phyloP scores from a whole-genome alignment of 2,329 filamentous ascomycete species.

The Neobulgaria alba region DNA sequence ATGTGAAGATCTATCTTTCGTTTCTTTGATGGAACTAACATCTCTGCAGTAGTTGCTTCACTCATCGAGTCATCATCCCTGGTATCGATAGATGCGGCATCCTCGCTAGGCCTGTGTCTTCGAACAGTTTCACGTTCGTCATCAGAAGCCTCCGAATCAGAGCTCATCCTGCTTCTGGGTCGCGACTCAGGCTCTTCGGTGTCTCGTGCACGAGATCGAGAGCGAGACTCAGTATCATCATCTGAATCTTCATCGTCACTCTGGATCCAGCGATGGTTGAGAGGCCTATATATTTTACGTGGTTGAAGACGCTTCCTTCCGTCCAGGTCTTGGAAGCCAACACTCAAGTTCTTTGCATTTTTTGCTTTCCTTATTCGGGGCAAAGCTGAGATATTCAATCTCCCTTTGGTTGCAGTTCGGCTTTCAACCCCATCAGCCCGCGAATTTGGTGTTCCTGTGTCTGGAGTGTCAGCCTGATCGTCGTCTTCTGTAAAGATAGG shows the following conservation, averaged over 20 bases:
- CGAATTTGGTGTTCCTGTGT: slow-evolving; percentile 57
- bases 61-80: slow-evolving; percentile 60
- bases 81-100: slow-evolving; percentile 33
- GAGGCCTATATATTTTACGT: slow-evolving; percentile 52
- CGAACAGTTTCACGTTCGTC: slow-evolving; percentile 18
- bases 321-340: slow-evolving; percentile 59
- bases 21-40: slow-evolving; percentile 48
- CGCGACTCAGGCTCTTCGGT: slow-evolving; percentile 82
- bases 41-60: slow-evolving; percentile 38
- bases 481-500: slow-evolving; percentile 49
- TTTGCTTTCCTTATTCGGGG: slow-evolving; percentile 69
- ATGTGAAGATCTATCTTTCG: slow-evolving; percentile 64
- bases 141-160: slow-evolving; percentile 42
- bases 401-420: slow-evolving; percentile 38
- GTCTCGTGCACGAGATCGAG: slow-evolving; percentile 56
- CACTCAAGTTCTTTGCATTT: slow-evolving; percentile 45
- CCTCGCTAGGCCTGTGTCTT: slow-evolving; percentile 8
- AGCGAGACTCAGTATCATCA: slow-evolving; percentile 60
- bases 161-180: slow-evolving; percentile 65
- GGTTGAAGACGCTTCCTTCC: slow-evolving; percentile 49
- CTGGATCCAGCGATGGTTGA: slow-evolving; percentile 72
- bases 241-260: slow-evolving; percentile 80
- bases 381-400: slow-evolving; percentile 53
- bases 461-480: slow-evolving; percentile 48
- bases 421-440: slow-evolving; percentile 53